Conservation (phyloP, 2,329 filamentous ascomycete species). For the Aspergillus costaricaensis region DNA sequence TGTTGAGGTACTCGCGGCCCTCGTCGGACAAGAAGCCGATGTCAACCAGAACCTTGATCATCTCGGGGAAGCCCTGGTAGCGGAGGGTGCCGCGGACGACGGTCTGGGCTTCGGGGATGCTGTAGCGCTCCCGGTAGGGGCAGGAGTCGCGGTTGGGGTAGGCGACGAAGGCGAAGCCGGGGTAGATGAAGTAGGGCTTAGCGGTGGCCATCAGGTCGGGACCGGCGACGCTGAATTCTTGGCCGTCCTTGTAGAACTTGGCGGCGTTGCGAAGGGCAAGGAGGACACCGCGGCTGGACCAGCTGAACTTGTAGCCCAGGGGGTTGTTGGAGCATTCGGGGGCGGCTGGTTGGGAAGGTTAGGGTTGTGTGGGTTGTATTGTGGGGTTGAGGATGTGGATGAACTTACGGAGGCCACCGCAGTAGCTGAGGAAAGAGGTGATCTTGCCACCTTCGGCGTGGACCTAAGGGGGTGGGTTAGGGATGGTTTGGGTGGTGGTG, state of each 20-base stretch:
- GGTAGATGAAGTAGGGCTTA: conserved; percentile 89
- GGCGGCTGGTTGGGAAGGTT: conserved; percentile 43
- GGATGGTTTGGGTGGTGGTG: neutral
- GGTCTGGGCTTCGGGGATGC: conserved; percentile 87
- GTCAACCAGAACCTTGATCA: conserved; percentile 83
- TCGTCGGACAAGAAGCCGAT: conserved; percentile 83
- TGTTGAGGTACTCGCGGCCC: conserved; percentile 64
- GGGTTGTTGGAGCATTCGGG: conserved; percentile 82
- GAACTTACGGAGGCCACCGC: conserved; percentile 65
- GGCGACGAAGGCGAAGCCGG: conserved; percentile 83
- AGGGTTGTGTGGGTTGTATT: too few relatives aligned
- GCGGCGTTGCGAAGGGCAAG: conserved; percentile 85
- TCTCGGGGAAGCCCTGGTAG: conserved; percentile 60
- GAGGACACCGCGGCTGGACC: conserved; percentile 78
- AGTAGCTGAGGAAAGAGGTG: conserved; percentile 77
- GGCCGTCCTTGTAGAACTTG: conserved; percentile 77
- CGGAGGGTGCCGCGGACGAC: conserved; percentile 60
- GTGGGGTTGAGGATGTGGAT: neutral
- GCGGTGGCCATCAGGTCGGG: conserved; percentile 79
- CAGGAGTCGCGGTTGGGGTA: conserved; percentile 94
- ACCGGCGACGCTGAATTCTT: conserved; percentile 66
- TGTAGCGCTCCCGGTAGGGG: conserved; percentile 82
- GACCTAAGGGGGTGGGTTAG: conserved; percentile 56
- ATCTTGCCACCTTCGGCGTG: conserved; percentile 87
- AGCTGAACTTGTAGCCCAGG: conserved; percentile 89